These are phyloP conservation scores for Grosmannia serpens DNA, from an alignment of 2,329 filamentous ascomycete genomes.

Conservation along the genomic window DNA sequence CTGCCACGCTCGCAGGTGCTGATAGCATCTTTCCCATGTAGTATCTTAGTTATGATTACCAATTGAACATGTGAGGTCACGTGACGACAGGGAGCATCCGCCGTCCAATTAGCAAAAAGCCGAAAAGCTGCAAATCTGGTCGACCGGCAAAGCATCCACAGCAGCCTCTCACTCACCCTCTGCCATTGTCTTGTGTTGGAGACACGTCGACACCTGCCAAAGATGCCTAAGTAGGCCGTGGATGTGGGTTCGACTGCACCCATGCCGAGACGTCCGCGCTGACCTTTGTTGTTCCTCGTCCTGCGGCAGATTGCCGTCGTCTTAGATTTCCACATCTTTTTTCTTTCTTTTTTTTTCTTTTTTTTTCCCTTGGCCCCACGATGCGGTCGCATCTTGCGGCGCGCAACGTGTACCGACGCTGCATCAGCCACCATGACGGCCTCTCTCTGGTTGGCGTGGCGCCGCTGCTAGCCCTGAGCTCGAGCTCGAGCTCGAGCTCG, in stretches of 20 bases:
- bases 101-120: neutral
- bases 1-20: too few species aligned
- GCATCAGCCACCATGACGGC: slow-evolving; percentile 26
- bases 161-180: neutral
- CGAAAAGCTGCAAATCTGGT: neutral
- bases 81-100: neutral
- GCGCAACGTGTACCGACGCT: slow-evolving; percentile 47
- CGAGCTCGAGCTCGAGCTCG: neutral
- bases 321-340: neutral
- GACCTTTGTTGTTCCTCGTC: neutral
- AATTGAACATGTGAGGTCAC: slow-evolving; percentile 1
- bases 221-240: slow-evolving; percentile 5
- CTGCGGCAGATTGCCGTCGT: neutral
- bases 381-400: slow-evolving; percentile 49
- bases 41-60: too few species aligned
- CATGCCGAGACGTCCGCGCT: neutral
- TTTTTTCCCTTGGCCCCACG: slow-evolving; percentile 3
- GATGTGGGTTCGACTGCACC: neutral
- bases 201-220: neutral
- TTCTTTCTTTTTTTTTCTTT: neutral
- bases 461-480: neutral
- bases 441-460: neutral
- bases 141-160: neutral
- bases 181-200: neutral
- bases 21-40: too few species aligned